A percentile compares a stretch with the other conserved stretches of the same genome.
phyloP scores from a whole-genome alignment of 2,329 filamentous ascomycete genomes.

The Xylaria sp. region DNA sequence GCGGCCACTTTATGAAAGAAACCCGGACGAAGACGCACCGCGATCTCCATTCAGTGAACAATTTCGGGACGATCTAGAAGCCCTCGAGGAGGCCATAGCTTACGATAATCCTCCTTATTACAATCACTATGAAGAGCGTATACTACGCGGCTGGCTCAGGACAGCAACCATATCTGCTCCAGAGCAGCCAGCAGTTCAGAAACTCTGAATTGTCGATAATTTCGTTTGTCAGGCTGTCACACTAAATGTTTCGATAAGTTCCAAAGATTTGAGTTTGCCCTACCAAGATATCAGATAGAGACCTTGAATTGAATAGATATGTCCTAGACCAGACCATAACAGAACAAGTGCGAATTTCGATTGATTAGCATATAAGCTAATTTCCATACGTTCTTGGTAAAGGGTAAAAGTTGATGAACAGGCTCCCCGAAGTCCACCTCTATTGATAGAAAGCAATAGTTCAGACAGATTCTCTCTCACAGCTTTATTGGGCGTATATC shows the following conservation, averaged over 20 bases:
- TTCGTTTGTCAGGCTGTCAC: no score
- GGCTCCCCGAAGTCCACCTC: not conserved
- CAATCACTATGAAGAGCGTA: not conserved
- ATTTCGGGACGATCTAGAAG: constrained; percentile 29
- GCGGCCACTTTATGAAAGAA: constrained; percentile 3
- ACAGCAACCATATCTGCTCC: constrained; percentile 10
- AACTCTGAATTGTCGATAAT: not conserved
- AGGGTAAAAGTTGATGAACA: not conserved
- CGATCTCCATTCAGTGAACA: constrained; percentile 29
- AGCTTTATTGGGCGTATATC: not conserved
- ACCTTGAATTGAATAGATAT: not conserved
- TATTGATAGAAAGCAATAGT: not conserved
- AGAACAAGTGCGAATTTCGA: not conserved
- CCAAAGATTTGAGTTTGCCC: not conserved
- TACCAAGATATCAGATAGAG: not conserved
- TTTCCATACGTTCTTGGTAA: not conserved
- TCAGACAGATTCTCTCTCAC: not conserved
- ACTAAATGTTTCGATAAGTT: not conserved
- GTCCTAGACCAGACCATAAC: not conserved
- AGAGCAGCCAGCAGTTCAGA: not conserved
- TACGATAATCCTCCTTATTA: not conserved
- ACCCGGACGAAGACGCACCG: not conserved
- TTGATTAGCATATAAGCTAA: not conserved
- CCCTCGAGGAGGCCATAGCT: not conserved
- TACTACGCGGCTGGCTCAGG: not conserved